A percentile compares a stretch with the other conserved stretches of the same genome.
Conservation (phyloP, 2,329 filamentous ascomycete genomes). For the Zymoseptoria pseudotritici region DNA sequence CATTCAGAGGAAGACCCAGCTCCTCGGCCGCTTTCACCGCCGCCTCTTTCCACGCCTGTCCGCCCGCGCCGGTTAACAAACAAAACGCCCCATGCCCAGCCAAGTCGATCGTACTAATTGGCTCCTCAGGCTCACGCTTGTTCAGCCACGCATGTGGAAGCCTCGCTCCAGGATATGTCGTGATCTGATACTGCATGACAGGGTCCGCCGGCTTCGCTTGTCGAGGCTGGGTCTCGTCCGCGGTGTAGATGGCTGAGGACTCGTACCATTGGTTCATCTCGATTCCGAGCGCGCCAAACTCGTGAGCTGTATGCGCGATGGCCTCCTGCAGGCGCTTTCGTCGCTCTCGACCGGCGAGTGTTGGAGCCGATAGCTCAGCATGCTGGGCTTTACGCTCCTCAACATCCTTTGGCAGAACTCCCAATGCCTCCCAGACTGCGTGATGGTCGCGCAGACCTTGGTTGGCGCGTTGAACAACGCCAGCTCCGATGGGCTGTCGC, state of each 20-base stretch:
- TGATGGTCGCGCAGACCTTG: constrained; percentile 48
- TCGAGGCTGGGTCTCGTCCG: constrained; percentile 22
- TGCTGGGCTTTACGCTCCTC: constrained; percentile 24
- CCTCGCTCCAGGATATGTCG: constrained; percentile 52
- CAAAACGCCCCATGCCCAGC: constrained; percentile 48
- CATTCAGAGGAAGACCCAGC: constrained; percentile 42
- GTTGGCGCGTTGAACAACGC: constrained; percentile 48
- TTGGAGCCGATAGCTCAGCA: constrained; percentile 23
- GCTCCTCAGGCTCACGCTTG: constrained; percentile 36
- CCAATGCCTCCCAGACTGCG: constrained; percentile 26
- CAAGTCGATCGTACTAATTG: constrained; percentile 53
- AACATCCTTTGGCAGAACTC: constrained; percentile 19
- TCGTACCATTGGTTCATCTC: constrained; percentile 54
- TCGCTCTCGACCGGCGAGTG: constrained; percentile 29
- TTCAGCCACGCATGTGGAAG: constrained; percentile 58
- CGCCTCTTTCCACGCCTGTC: constrained; percentile 47
- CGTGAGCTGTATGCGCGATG: constrained; percentile 26
- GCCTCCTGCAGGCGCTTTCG: constrained; percentile 29
- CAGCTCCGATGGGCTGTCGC: constrained; percentile 38
- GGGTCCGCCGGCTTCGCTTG: constrained; percentile 18
- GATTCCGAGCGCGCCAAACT: constrained; percentile 49
- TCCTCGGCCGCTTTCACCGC: constrained; percentile 33
- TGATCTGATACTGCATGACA: constrained; percentile 22
- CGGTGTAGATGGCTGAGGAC: constrained; percentile 32
- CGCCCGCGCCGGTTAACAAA: constrained; percentile 44